Conservation (phyloP, 441 rosid genomes). For the Cnidoscolus chayamansa region DNA sequence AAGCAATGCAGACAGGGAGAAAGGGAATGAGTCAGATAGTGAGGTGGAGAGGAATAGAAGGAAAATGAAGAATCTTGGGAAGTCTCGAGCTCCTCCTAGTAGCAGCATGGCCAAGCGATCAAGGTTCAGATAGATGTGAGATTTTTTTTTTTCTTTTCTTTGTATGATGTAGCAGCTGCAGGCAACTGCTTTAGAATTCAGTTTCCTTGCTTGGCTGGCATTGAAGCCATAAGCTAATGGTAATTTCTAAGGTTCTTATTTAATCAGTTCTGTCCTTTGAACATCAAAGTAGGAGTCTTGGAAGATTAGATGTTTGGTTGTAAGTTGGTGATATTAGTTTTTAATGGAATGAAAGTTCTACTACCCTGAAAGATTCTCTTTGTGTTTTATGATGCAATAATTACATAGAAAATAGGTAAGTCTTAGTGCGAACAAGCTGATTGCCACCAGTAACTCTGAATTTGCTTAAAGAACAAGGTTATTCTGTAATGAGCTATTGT, state of each 20-base stretch:
- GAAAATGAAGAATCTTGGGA: slow-evolving; percentile 71
- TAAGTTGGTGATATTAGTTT: background rate
- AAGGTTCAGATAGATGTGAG: slow-evolving; percentile 19
- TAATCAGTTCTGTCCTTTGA: slow-evolving; percentile 2
- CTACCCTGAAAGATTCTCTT: background rate
- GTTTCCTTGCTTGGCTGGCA: slow-evolving; percentile 13
- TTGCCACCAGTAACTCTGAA: background rate
- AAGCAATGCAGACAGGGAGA: slow-evolving; percentile 79
- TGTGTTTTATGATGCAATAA: background rate
- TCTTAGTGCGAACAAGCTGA: background rate
- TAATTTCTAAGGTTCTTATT: slow-evolving; percentile 4
- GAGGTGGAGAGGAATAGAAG: slow-evolving; percentile 88
- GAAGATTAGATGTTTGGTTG: slow-evolving; percentile 9
- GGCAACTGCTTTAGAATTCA: slow-evolving; percentile 13
- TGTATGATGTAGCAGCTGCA: background rate
- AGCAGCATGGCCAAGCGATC: slow-evolving; percentile 21
- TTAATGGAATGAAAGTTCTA: no score
- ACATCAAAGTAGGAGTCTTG: slow-evolving; percentile 3
- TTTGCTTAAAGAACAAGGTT: background rate
- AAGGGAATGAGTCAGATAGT: slow-evolving; percentile 75
- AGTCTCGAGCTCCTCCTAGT: slow-evolving; percentile 40
- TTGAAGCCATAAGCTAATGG: slow-evolving; percentile 6
- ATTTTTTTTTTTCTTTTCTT: background rate
- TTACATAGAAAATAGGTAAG: background rate
- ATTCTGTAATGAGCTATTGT: background rate